A percentile compares a stretch with the other conserved stretches of the same genome.
Evolutionary conservation across 1,284 basidiomycete species (phyloP).

Genomic region (Rhodotorula sp.): DNA sequence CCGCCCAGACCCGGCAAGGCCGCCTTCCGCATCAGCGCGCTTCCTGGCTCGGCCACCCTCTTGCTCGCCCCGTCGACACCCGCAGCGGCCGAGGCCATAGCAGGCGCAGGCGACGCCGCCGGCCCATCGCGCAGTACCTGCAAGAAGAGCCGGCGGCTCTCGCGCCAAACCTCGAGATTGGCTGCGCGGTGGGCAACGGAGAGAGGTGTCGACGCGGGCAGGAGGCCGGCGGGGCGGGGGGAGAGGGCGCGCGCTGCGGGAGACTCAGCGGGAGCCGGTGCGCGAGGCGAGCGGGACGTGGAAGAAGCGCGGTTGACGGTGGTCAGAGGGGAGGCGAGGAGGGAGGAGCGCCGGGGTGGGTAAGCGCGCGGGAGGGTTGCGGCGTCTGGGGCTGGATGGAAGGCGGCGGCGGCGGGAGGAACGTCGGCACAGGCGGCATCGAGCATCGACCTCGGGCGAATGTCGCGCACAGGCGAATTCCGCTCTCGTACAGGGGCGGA

Average conservation of each 20-base stretch:
- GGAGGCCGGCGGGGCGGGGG: background rate
- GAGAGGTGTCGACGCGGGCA: background rate
- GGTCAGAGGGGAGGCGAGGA: background rate
- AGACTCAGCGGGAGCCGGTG: no score
- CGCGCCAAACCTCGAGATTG: conserved; percentile 1
- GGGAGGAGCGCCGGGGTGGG: background rate
- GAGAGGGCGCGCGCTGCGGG: background rate
- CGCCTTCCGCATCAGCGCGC: background rate
- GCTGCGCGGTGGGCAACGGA: background rate
- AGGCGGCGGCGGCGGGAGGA: no score
- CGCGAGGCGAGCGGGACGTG: no score
- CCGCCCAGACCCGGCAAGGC: no score
- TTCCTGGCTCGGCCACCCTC: no score
- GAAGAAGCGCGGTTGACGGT: background rate
- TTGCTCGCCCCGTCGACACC: background rate
- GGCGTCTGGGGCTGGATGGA: background rate
- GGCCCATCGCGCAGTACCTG: conserved; percentile 8
- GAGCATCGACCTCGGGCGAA: background rate
- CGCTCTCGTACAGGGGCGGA: no score
- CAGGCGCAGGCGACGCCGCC: no score
- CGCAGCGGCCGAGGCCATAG: background rate
- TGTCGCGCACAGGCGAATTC: no score
- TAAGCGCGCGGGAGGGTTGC: background rate
- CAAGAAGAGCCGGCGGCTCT: background rate
- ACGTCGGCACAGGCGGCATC: no score